These are phyloP conservation scores for Hibiscus mutabilis DNA, from an alignment of 345 rosid species.

Conservation along the genomic window DNA sequence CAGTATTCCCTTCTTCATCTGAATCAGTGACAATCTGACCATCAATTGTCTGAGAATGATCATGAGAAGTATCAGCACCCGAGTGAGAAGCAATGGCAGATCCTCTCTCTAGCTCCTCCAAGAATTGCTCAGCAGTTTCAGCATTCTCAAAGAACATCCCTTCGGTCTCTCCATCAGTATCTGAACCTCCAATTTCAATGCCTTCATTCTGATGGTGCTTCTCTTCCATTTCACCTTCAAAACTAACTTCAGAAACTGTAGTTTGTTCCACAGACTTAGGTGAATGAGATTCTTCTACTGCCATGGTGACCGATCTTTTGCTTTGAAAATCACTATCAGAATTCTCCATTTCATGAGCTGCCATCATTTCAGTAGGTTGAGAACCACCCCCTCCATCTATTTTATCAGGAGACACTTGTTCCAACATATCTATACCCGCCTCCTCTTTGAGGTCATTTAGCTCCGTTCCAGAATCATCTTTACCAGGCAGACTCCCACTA, in stretches of 20 bases:
- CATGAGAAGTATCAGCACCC: constrained; percentile 45
- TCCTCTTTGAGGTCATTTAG: constrained; percentile 16
- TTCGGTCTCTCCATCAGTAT: constrained; percentile 58
- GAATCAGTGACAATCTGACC: constrained; percentile 27
- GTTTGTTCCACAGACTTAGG: constrained; percentile 11
- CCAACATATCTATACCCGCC: constrained; percentile 14
- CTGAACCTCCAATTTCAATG: constrained; percentile 40
- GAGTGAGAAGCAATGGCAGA: constrained; percentile 48
- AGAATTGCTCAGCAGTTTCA: constrained; percentile 72
- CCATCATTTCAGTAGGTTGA: constrained; percentile 7
- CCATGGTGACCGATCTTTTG: constrained; percentile 14
- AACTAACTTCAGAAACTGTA: constrained; percentile 16
- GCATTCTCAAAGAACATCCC: constrained; percentile 63
- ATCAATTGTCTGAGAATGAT: constrained; percentile 51
- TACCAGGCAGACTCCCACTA: constrained; percentile 12
- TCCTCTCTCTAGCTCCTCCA: constrained; percentile 67
- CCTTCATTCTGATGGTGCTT: constrained; percentile 24
- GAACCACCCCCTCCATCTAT: constrained; percentile 25
- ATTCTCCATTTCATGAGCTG: constrained; percentile 14
- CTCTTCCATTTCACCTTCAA: constrained; percentile 33
- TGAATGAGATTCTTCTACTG: constrained; percentile 6
- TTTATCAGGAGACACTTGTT: constrained; percentile 16
- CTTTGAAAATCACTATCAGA: constrained; percentile 13
- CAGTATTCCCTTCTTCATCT: constrained; percentile 13
- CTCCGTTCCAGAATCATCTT: constrained; percentile 25